These are phyloP conservation scores for Entomortierella beljakovae DNA, from an alignment of 192 early-diverging fungal genomes.

Conservation along the genomic window DNA sequence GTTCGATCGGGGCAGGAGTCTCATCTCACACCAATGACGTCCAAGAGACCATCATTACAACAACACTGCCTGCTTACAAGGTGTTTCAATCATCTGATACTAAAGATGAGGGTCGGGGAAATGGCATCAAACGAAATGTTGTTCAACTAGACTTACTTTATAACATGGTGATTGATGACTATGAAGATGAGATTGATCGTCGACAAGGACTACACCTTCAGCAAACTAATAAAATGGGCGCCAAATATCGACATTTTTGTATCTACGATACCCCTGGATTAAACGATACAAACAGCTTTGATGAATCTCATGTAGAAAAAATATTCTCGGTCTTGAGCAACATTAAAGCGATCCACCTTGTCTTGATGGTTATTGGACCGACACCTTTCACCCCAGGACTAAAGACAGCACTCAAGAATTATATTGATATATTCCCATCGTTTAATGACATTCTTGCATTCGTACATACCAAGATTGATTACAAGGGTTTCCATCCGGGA, in stretches of 20 bases:
- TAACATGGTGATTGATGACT: too few relatives aligned
- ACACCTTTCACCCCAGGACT: slow-evolving; percentile 6
- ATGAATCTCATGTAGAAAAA: slow-evolving; percentile 3
- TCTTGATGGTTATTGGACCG: not conserved
- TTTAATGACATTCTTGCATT: slow-evolving; percentile 7
- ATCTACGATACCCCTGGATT: slow-evolving; percentile 16
- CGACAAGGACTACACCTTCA: too few relatives aligned
- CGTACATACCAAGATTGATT: slow-evolving; percentile 16
- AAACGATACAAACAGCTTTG: slow-evolving; percentile 4
- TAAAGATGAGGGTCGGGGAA: too few relatives aligned
- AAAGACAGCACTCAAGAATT: slow-evolving; percentile 2
- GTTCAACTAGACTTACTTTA: too few relatives aligned
- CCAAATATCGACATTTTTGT: not conserved
- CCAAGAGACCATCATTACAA: too few relatives aligned
- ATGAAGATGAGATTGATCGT: too few relatives aligned
- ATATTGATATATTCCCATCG: slow-evolving; percentile 6
- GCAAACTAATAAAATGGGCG: too few relatives aligned
- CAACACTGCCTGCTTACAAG: too few relatives aligned
- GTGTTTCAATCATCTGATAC: too few relatives aligned
- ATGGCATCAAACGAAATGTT: too few relatives aligned
- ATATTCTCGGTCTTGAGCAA: not conserved
- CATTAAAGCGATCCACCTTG: slow-evolving; percentile 2
- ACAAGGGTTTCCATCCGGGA: slow-evolving; percentile 10
- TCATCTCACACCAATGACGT: too few relatives aligned
- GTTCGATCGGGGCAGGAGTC: too few relatives aligned